Evolutionary conservation across 73 alveolate genomes (phyloP).

Genomic region (Tetrahymena elliotti): DNA sequence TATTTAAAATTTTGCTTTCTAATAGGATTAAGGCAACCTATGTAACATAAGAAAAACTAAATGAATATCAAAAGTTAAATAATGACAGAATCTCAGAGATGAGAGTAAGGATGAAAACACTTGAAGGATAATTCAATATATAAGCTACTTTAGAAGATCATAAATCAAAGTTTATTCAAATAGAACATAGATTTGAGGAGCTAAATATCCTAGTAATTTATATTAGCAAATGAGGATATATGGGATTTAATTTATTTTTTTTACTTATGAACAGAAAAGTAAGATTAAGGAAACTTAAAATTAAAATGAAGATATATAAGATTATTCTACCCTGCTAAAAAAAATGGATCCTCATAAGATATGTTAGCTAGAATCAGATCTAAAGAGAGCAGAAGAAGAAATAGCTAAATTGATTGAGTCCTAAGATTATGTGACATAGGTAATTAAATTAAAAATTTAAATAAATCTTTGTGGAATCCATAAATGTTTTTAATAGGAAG

Average conservation of each 20-base stretch:
- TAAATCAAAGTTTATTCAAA: constrained; percentile 14
- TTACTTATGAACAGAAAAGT: background rate
- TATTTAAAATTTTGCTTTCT: background rate
- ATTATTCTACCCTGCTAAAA: background rate
- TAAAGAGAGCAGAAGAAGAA: constrained; percentile 36
- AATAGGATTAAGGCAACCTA: background rate
- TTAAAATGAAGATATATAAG: constrained; percentile 25
- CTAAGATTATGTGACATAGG: constrained; percentile 24
- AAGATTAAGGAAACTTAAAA: constrained; percentile 19
- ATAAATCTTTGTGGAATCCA: background rate
- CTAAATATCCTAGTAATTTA: constrained; percentile 4
- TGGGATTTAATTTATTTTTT: no score
- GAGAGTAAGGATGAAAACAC: constrained; percentile 14
- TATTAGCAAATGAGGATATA: background rate
- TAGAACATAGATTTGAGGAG: constrained; percentile 15
- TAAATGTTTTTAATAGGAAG: background rate
- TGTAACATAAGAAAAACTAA: background rate
- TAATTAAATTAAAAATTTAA: constrained; percentile 3
- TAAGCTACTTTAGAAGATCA: constrained; percentile 10
- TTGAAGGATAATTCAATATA: constrained; percentile 10
- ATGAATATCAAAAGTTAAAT: constrained; percentile 1
- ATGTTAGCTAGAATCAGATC: constrained; percentile 26
- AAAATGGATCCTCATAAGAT: constrained; percentile 43
- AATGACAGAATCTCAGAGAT: constrained; percentile 22
- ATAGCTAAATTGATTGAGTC: constrained; percentile 12